A percentile compares a stretch with the other conserved stretches of the same genome.
phyloP scores from a whole-genome alignment of 1,284 basidiomycete species.

The Xanthoconium separans region DNA sequence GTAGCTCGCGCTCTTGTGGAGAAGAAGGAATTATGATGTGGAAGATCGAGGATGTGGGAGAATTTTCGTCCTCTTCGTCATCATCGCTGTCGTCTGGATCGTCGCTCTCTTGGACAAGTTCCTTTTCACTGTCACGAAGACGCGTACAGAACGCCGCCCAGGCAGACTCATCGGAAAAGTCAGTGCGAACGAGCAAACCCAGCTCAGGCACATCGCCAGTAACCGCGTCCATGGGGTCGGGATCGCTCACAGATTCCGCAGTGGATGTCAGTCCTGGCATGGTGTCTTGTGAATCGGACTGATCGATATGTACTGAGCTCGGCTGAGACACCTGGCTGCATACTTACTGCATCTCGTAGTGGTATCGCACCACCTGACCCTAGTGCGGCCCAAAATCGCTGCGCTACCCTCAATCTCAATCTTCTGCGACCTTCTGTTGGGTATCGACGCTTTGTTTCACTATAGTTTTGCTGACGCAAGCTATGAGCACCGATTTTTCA shows the following conservation, averaged over 20 bases:
- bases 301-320: background rate
- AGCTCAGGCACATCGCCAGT: conserved; percentile 35
- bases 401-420: conserved; percentile 38
- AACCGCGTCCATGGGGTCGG: conserved; percentile 45
- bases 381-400: conserved; percentile 38
- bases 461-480: conserved; percentile 36
- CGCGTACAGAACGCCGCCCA: conserved; percentile 56
- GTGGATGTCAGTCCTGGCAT: conserved; percentile 26
- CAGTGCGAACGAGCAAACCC: conserved; percentile 66
- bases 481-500: conserved; percentile 7
- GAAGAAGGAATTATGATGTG: conserved; percentile 47
- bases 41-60: conserved; percentile 41
- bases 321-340: background rate
- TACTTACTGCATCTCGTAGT: conserved; percentile 17
- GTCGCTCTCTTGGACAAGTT: conserved; percentile 34
- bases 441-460: conserved; percentile 32
- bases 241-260: conserved; percentile 42
- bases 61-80: conserved; percentile 26
- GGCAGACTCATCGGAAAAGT: conserved; percentile 62
- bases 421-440: conserved; percentile 42
- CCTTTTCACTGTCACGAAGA: conserved; percentile 52
- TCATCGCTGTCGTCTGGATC: conserved; percentile 35
- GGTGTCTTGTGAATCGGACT: conserved; percentile 12
- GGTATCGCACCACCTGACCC: conserved; percentile 18
- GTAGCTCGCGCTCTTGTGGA: conserved; percentile 39